phyloP scores from a whole-genome alignment of 2,329 filamentous ascomycete species.

The Teratosphaeria zuluensis region DNA sequence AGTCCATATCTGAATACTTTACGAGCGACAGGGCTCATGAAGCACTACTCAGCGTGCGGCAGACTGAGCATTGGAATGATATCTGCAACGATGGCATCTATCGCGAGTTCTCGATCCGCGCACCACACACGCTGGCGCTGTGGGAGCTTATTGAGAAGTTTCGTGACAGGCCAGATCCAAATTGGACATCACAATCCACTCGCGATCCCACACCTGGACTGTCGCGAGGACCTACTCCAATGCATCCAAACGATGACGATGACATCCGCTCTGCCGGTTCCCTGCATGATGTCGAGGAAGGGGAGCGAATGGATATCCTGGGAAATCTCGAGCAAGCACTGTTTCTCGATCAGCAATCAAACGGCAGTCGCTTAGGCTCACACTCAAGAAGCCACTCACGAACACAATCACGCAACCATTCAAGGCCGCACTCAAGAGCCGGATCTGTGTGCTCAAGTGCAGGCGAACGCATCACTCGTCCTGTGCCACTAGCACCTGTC shows the following conservation, averaged over 20 bases:
- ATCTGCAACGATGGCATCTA: conserved; percentile 43
- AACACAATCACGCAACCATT: conserved; percentile 1
- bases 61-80: conserved; percentile 41
- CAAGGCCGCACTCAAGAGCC: conserved; percentile 14
- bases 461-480: conserved; percentile 12
- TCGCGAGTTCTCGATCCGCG: conserved; percentile 33
- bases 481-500: conserved; percentile 16
- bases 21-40: conserved; percentile 34
- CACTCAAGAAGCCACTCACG: conserved; percentile 1
- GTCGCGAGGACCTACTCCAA: background rate
- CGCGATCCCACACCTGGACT: background rate
- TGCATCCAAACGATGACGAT: background rate
- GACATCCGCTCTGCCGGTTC: background rate
- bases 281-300: background rate
- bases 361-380: conserved; percentile 2
- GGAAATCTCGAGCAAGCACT: conserved; percentile 26
- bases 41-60: conserved; percentile 36
- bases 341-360: background rate
- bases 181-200: background rate
- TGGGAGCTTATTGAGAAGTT: conserved; percentile 26
- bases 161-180: conserved; percentile 9
- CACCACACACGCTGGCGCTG: conserved; percentile 32
- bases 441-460: conserved; percentile 16
- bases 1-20: conserved; percentile 43
- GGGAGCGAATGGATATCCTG: conserved; percentile 7